phyloP scores from a whole-genome alignment of 2,329 filamentous ascomycete species.

The Laburnicola sp. region DNA sequence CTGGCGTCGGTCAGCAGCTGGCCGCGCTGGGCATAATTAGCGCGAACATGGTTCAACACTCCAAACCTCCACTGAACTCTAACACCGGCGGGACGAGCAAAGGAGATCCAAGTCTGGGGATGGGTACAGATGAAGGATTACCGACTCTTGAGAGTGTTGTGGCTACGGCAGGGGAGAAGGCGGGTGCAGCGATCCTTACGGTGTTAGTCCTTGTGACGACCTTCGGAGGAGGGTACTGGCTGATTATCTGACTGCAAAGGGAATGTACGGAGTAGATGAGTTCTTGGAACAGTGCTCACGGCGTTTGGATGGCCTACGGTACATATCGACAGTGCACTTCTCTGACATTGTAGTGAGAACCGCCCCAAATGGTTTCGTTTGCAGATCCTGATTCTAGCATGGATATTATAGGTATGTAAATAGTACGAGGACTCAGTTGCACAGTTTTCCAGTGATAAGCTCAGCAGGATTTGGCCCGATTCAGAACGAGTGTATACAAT shows the following conservation, averaged over 20 bases:
- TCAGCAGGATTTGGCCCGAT: too few species aligned
- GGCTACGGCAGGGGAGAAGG: slow-evolving; percentile 45
- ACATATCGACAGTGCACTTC: too few species aligned
- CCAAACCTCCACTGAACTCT: slow-evolving; percentile 49
- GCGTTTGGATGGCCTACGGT: background rate
- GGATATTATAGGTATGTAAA: too few species aligned
- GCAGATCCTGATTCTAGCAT: too few species aligned
- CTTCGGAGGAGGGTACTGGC: slow-evolving; percentile 28
- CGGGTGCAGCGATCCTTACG: slow-evolving; percentile 50
- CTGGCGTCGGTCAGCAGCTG: slow-evolving; percentile 62
- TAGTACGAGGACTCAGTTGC: too few species aligned
- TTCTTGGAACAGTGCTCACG: background rate
- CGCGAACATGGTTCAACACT: slow-evolving; percentile 45
- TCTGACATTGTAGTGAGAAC: too few species aligned
- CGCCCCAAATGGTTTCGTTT: too few species aligned
- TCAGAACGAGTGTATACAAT: too few species aligned
- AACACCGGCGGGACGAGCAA: slow-evolving; percentile 54
- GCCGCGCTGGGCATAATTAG: slow-evolving; percentile 58
- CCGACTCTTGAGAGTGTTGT: slow-evolving; percentile 23
- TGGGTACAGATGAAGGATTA: slow-evolving; percentile 29
- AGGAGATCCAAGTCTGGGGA: slow-evolving; percentile 48
- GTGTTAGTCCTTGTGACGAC: slow-evolving; percentile 28
- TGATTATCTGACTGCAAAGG: slow-evolving; percentile 16
- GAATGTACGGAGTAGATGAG: background rate
- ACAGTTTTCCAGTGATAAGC: too few species aligned